Evolutionary conservation across 2,329 filamentous ascomycete species (phyloP).

Genomic region (Macroventuria anomochaeta): DNA sequence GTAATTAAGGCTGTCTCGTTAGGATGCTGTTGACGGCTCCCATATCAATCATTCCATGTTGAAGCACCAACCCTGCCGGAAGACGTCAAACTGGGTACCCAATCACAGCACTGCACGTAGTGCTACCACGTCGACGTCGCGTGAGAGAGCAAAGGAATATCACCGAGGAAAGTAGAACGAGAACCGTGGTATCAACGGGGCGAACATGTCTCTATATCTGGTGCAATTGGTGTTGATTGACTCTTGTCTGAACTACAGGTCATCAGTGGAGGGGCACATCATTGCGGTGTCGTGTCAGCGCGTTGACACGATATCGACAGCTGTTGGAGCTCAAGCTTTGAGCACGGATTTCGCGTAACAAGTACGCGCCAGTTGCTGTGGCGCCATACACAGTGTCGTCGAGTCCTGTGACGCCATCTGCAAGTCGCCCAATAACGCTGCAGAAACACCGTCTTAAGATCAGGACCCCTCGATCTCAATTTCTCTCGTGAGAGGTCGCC

Average conservation of each 20-base stretch:
- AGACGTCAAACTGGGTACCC: constrained; percentile 9
- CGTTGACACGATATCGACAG: constrained; percentile 11
- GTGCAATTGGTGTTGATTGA: neutral
- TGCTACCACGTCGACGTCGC: constrained; percentile 25
- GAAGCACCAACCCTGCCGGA: constrained; percentile 6
- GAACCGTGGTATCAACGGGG: neutral
- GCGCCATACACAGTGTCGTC: constrained; percentile 4
- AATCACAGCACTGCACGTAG: constrained; percentile 35
- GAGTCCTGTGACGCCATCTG: neutral
- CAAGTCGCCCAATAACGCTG: constrained; percentile 9
- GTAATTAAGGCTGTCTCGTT: neutral
- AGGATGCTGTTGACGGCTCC: neutral
- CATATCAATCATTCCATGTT: constrained; percentile 4
- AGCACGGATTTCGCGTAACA: constrained; percentile 12
- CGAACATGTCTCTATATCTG: constrained; percentile 4
- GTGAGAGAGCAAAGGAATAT: constrained; percentile 18
- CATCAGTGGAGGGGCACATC: neutral
- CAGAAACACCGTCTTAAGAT: constrained; percentile 14
- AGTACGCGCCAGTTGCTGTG: constrained; percentile 12
- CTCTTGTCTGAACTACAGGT: neutral
- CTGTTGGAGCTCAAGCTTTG: constrained; percentile 19
- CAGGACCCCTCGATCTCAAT: neutral
- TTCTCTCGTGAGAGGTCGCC: constrained; percentile 4
- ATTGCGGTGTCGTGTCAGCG: constrained; percentile 7
- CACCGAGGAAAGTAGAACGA: constrained; percentile 9